Base-by-base conservation (phyloP, 2,329 filamentous ascomycete genomes). In the Neonectria punicea region DNA sequence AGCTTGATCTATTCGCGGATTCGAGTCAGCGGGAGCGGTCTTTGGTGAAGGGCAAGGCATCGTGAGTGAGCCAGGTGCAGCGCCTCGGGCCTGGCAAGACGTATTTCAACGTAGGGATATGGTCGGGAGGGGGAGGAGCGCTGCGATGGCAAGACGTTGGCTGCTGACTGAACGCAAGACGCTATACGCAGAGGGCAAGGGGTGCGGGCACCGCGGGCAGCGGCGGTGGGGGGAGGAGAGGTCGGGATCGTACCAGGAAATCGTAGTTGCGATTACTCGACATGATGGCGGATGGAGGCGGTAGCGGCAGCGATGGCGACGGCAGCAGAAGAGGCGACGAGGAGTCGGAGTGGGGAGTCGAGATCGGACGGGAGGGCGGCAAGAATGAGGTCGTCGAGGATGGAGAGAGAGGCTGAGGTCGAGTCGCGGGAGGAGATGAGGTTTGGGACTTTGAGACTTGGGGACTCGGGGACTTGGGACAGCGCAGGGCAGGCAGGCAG, bases 251-350 rank as follows among this genome's bases (percentile, higher is more conserved):
- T 90, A 98, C 95, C 83, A 99, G 87, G 83, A 98, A 98, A 83
- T 99, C 96, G 84, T 99, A 99, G 86, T 99, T 99, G 83, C 96
- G 90, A 86, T 95, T 97, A 82, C 93, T 93, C 77, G 96, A 94
- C 96, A 99, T 99, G 75, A 78, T 86, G 81, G 75, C 70, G 70
- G 70, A 62, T 62, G 63, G 63, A 61, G 60, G 63, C 62, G 63
- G 58, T 59, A 62, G 63, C 61, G 25, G 58, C 18, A 56, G 71
- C 65, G 49, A 51, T 51, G 28, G 49, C 49, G 49, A 11, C 49
- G 22, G 49, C 49, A 61, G 58, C 61, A 32, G 53, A 41, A 41
- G 66, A 69, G 54, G 59, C 58, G 60, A 58, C 58, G 49, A 60
- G 59, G 57, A 43, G 62, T 67, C 32, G 32, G 30, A 30, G 30